phyloP scores from a whole-genome alignment of 352 stramenopile species.

The Phytophthora pluvialis region DNA sequence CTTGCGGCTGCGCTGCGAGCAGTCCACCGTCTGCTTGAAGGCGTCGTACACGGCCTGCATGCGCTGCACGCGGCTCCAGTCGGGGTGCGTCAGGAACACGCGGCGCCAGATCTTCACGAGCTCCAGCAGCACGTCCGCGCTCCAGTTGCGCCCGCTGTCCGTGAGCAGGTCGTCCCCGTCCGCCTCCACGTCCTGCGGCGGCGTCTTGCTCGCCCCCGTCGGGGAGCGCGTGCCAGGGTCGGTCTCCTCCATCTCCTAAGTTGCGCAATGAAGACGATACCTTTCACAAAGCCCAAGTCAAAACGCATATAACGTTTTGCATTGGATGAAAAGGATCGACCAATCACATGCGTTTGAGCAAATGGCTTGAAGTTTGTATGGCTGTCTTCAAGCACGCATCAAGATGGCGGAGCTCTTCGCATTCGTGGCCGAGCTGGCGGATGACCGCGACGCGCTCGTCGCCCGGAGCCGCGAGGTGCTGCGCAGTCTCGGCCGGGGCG shows the following conservation, averaged over 20 bases:
- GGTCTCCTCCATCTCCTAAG: constrained; percentile 17
- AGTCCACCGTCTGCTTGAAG: constrained; percentile 53
- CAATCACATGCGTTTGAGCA: background rate
- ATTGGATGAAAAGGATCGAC: background rate
- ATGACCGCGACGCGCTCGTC: constrained; percentile 46
- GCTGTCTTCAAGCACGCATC: constrained; percentile 6
- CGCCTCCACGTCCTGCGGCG: constrained; percentile 17
- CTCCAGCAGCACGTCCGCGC: constrained; percentile 53
- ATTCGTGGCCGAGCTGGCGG: constrained; percentile 56
- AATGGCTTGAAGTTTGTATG: constrained; percentile 11
- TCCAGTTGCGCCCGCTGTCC: constrained; percentile 65
- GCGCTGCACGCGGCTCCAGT: constrained; percentile 45
- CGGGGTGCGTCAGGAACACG: constrained; percentile 44
- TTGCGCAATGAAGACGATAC: constrained; percentile 1
- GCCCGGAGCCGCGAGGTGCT: constrained; percentile 52
- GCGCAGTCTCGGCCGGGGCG: constrained; percentile 38
- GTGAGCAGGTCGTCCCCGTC: constrained; percentile 45
- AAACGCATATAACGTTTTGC: too few relatives aligned
- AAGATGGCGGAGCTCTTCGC: constrained; percentile 44
- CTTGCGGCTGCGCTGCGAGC: constrained; percentile 54
- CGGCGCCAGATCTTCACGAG: constrained; percentile 64
- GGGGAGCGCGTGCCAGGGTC: background rate
- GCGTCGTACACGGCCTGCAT: constrained; percentile 61
- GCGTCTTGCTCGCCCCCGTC: background rate
- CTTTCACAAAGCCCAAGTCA: too few relatives aligned